Conservation (phyloP, 192 early-diverging fungal genomes). For the Podila verticillata region DNA sequence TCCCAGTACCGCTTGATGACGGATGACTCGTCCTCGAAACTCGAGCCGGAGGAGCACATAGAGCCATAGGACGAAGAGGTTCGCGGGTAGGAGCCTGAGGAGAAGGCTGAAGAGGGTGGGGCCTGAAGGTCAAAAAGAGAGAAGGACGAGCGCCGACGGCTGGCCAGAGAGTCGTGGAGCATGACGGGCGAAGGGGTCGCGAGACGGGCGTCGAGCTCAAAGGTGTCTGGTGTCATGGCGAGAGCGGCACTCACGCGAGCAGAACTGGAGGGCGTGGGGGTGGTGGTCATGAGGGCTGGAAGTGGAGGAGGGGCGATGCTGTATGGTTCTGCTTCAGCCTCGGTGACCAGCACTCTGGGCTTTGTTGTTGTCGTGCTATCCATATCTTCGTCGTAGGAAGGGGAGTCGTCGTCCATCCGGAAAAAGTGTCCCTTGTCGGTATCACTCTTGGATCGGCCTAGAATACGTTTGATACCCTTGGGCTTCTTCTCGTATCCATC, state of each 20-base stretch:
- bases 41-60: background rate
- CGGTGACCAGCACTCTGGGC: background rate
- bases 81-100: background rate
- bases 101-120: background rate
- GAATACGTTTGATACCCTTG: background rate
- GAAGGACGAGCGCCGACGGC: background rate
- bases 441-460: background rate
- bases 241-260: background rate
- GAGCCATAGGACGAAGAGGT: background rate
- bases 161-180: background rate
- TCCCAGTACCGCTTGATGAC: constrained; percentile 8
- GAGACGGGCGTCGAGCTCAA: background rate
- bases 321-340: background rate
- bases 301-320: background rate
- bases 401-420: constrained; percentile 20
- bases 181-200: background rate
- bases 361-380: background rate
- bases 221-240: background rate
- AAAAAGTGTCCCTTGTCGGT: constrained; percentile 6
- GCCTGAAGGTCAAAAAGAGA: background rate
- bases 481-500: constrained; percentile 3
- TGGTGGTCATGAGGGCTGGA: background rate
- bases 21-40: constrained; percentile 1
- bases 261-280: background rate
- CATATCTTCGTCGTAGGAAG: background rate